Percentiles rank a stretch among this genome's conserved stretches.
These are phyloP conservation scores for Candida coquimbonensis DNA, from an alignment of 805 yeast genomes.

Conservation along the genomic window DNA sequence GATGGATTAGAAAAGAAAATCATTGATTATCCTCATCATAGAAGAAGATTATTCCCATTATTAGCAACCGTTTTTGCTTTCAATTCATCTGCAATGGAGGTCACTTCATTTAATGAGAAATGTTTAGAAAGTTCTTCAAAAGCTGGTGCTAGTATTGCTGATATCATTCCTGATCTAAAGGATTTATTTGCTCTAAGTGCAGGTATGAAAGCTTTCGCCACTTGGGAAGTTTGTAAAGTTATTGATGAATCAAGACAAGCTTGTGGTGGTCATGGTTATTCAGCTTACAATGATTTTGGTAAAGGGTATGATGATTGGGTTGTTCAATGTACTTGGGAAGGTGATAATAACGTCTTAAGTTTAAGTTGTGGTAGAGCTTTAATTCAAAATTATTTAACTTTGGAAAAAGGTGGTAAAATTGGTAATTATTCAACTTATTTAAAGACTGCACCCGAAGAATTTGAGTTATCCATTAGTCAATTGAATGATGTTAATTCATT, in stretches of 20 bases:
- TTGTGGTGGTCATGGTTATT: conserved; percentile 95
- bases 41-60: conserved; percentile 72
- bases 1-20: conserved; percentile 33
- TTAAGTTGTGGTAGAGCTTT: conserved; percentile 76
- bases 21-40: conserved; percentile 56
- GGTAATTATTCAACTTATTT: conserved; percentile 25
- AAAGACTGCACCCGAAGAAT: conserved; percentile 7
- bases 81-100: conserved; percentile 48
- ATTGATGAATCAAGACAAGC: conserved; percentile 89
- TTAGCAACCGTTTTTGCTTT: conserved; percentile 74
- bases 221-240: conserved; percentile 75
- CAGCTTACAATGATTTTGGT: conserved; percentile 83
- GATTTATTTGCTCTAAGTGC: conserved; percentile 78
- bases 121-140: conserved; percentile 25
- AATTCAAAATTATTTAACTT: conserved; percentile 30
- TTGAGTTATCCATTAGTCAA: conserved; percentile 13
- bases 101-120: conserved; percentile 39
- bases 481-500: conserved; percentile 9
- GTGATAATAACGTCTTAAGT: conserved; percentile 83
- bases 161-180: conserved; percentile 57
- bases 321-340: conserved; percentile 97
- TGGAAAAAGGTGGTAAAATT: conserved; percentile 25
- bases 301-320: conserved; percentile 86
- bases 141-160: conserved; percentile 37
- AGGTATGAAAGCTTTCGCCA: conserved; percentile 81